A percentile compares a stretch with the other conserved stretches of the same genome.
Evolutionary conservation across 371 early-diverging fungal species (phyloP).

Genomic region (Mortierella sp.): DNA sequence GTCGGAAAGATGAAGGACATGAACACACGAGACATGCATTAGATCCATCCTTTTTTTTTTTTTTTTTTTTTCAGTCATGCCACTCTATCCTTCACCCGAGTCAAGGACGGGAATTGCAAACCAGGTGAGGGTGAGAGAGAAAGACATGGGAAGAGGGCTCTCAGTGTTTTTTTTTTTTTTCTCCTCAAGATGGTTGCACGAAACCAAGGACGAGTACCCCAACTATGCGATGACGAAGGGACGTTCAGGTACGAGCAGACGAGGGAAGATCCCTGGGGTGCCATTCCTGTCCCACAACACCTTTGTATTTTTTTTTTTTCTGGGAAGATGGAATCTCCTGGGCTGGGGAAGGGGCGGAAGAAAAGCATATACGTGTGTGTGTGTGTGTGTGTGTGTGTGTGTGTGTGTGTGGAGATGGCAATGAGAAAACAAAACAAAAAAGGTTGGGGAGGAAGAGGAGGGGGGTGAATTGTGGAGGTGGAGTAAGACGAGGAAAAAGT

Average conservation of each 20-base stretch:
- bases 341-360: too few relatives aligned
- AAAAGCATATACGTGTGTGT: background rate
- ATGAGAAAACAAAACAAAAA: too few relatives aligned
- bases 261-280: too few relatives aligned
- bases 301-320: too few relatives aligned
- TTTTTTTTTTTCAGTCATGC: too few relatives aligned
- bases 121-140: background rate
- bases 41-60: background rate
- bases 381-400: too few relatives aligned
- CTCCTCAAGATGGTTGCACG: conserved; percentile 19
- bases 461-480: too few relatives aligned
- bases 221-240: too few relatives aligned
- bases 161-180: background rate
- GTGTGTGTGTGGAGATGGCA: background rate
- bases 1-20: background rate
- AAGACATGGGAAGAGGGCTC: conserved; percentile 7
- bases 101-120: background rate
- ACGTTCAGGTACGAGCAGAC: too few relatives aligned
- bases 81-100: background rate
- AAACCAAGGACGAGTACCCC: background rate
- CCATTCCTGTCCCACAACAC: too few relatives aligned
- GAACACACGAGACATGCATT: background rate
- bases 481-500: background rate
- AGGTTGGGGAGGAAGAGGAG: too few relatives aligned
- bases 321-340: too few relatives aligned